Evolutionary conservation across 2,329 filamentous ascomycete species (phyloP), one percentile per base, ranked within the genome.

Genomic region (Cladosporium sp.): DNA sequence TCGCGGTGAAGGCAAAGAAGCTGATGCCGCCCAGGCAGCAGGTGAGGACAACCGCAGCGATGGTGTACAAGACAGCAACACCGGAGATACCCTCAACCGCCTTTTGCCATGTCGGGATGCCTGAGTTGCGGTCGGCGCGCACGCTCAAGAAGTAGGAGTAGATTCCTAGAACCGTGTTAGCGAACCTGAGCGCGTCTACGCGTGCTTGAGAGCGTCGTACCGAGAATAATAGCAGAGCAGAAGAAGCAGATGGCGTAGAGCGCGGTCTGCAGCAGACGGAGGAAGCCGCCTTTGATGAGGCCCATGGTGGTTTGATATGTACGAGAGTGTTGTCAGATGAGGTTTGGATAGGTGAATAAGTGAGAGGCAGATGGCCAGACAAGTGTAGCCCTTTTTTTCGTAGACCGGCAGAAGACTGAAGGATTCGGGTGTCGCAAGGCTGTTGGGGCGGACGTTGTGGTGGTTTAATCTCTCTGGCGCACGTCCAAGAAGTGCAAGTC

Each of bases 71-170:
- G 0, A 85, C 80, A 2, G 83, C 88, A 1, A 79, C 78, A 44
- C 90, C 91, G 0, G 88, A 79, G 53, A 96, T 84, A 56, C 88
- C 89, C 63, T 68, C 66, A 24, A 70, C 63, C 4, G 68, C 68
- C 50, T 84, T 83, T 53, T 85, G 72, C 72, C 80, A 85, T 58
- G 70, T 80, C 15, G 79, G 74, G 58, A 91, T 90, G 52, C 63
- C 51, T 12, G 84, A 68, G 58, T 83, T 62, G 70, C 89, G 82
- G 62, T 85, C 80, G 55, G 79, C 68, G 12, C 91, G 80, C 7
- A 86, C 79, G 7, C 86, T 82, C 43, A 96, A 81, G 77, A 90
- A 95, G 77, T 95, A 96, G 43, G 84, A 85, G 75, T 85, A 89
- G 61, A 56, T 54, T 32, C 54, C 56, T 54, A 17, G 13, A 11